phyloP scores from a whole-genome alignment of 352 stramenopile species.

The Phytophthora macrochlamydospora region DNA sequence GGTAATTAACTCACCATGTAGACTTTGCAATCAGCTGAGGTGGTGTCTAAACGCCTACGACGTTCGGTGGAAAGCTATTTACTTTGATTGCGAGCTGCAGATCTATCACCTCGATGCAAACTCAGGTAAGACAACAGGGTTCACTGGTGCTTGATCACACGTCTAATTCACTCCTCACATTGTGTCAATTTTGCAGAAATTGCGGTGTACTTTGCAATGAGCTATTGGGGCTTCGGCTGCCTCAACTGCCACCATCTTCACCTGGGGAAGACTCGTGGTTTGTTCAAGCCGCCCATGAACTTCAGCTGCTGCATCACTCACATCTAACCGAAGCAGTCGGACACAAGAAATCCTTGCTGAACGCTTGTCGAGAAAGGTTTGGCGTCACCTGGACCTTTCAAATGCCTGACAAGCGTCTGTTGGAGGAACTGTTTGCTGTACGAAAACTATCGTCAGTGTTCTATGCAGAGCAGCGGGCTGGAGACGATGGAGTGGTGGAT shows the following conservation, averaged over 20 bases:
- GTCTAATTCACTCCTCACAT: no score
- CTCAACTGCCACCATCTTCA: slow-evolving; percentile 15
- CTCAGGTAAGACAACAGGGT: slow-evolving; percentile 30
- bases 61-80: slow-evolving; percentile 53
- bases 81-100: slow-evolving; percentile 47
- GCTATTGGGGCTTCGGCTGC: slow-evolving; percentile 33
- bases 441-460: slow-evolving; percentile 23
- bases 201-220: slow-evolving; percentile 34
- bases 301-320: slow-evolving; percentile 40
- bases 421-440: slow-evolving; percentile 15
- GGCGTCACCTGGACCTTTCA: slow-evolving; percentile 17
- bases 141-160: no score
- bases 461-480: slow-evolving; percentile 2
- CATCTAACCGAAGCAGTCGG: slow-evolving; percentile 40
- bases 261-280: slow-evolving; percentile 32
- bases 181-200: slow-evolving; percentile 27
- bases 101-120: slow-evolving; percentile 58
- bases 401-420: slow-evolving; percentile 18
- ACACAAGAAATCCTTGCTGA: slow-evolving; percentile 40
- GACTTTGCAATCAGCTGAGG: slow-evolving; percentile 38
- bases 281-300: slow-evolving; percentile 42
- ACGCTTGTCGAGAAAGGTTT: slow-evolving; percentile 29
- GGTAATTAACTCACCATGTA: slow-evolving; percentile 6
- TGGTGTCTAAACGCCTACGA: slow-evolving; percentile 49
- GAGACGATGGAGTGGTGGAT: slow-evolving; percentile 6